Evolutionary conservation across 106 monocot genomes (phyloP).

Genomic region (Apostasia ramifera): DNA sequence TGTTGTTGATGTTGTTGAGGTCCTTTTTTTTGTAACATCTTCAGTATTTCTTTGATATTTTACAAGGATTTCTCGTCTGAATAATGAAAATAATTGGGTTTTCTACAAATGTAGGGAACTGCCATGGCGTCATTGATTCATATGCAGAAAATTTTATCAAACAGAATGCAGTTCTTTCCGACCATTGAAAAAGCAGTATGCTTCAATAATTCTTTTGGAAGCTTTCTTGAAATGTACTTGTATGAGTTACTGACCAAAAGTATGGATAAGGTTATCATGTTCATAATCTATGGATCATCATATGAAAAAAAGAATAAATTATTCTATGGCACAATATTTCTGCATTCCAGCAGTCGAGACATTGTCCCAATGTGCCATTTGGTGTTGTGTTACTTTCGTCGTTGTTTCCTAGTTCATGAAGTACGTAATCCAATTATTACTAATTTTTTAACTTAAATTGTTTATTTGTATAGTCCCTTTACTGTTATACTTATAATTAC

Average conservation of each 20-base stretch:
- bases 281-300: neutral
- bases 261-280: too few species aligned
- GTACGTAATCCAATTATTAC: too few species aligned
- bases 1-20: conserved; percentile 99
- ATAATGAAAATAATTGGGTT: neutral
- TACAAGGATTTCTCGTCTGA: neutral
- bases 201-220: conserved; percentile 1
- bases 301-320: neutral
- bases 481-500: too few species aligned
- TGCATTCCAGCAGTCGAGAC: neutral
- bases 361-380: too few species aligned
- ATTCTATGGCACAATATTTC: too few species aligned
- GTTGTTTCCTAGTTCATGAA: too few species aligned
- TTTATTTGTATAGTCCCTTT: too few species aligned
- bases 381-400: too few species aligned
- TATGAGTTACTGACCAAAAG: neutral
- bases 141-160: conserved; percentile 95
- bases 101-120: conserved; percentile 66
- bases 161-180: conserved; percentile 70
- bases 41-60: neutral
- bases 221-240: neutral
- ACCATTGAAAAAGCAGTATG: conserved; percentile 89
- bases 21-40: conserved; percentile 6
- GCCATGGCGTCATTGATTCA: conserved; percentile 90
- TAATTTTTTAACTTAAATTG: too few species aligned